Percentiles rank a stretch among this genome's conserved stretches.
These are phyloP conservation scores for Niebla homalea DNA, from an alignment of 495 filamentous ascomycete genomes.

Conservation along the genomic window DNA sequence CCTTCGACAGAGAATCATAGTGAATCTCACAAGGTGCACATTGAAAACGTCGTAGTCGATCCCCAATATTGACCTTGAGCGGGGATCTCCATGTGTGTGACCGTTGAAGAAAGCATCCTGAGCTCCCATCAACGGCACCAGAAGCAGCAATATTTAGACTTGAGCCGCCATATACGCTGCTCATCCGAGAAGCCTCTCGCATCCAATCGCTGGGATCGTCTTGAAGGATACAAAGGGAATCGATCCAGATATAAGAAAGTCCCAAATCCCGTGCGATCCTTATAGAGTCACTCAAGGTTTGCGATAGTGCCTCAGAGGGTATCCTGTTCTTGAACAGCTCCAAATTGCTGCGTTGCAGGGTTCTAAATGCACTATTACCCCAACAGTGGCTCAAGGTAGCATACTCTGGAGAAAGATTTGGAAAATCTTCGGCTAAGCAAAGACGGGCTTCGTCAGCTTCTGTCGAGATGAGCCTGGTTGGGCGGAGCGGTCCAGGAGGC, in stretches of 20 bases:
- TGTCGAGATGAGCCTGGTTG: too few species aligned
- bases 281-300: conserved; percentile 11
- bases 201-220: conserved; percentile 1
- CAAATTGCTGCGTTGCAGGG: not conserved
- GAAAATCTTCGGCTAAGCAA: too few species aligned
- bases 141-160: conserved; percentile 5
- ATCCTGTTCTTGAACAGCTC: not conserved
- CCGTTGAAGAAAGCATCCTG: conserved; percentile 5
- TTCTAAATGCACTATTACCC: conserved; percentile 4
- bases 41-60: not conserved
- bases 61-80: not conserved
- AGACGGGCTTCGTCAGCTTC: too few species aligned
- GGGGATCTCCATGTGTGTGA: not conserved
- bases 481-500: too few species aligned
- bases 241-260: conserved; percentile 8
- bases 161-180: conserved; percentile 1
- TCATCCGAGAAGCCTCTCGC: conserved; percentile 2
- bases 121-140: not conserved
- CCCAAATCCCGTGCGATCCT: conserved; percentile 2
- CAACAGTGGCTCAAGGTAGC: conserved; percentile 12
- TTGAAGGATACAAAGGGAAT: conserved; percentile 5
- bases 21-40: not conserved
- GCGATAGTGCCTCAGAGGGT: not conserved
- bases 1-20: not conserved
- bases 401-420: conserved; percentile 2